Base-by-base conservation (phyloP, 768 basidiomycete species). In the Boletus sensibilis region DNA sequence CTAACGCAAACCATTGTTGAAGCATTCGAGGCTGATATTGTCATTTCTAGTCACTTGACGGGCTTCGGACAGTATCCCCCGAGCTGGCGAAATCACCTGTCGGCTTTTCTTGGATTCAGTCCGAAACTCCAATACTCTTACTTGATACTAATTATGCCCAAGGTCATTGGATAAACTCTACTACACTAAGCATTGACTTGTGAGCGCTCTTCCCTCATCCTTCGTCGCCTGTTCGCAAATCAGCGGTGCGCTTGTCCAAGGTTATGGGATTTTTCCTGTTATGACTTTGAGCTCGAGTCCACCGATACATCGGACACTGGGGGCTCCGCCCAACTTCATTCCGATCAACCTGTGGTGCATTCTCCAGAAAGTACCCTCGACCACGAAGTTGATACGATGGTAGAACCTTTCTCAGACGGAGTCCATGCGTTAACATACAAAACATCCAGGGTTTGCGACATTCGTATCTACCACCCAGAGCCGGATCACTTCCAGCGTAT, bases 101-200 rank as follows among this genome's bases (percentile, higher is more conserved):
- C 20, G 61, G 65, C 12, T 56, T 71, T 48, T 62, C 57, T 12
- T 71, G 68, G 65, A 49, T 61, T 34, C 65, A 73, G 43, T 71
- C 61, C 16, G 67, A 67, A 49, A 63, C 62, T 5, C 71, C 71
- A 1, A 34, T 68, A 44, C 57, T 71, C 41, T 20, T 71, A 20
- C 59, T 71, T 2, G 60, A 62, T 38, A 38, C 29, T 27, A 56
- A 56, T 31, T 23, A 35, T 25, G 21, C 46, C 6, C 50, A 50
- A 3, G 55, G 62, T 23, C 31, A 13, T 25, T 73, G 70, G 70
- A 55, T 42, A 47, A 50, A 40, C 29, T 12, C 61, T 40, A 63
- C 59, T 21, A 61, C 62, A n/a, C 42, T 71, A 5, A 52, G 13
- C 8, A 21, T 71, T 10, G 54, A 63, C 46, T 11, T 66, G 70